Percentiles rank a stretch among this genome's conserved stretches.
phyloP scores from a whole-genome alignment of 768 basidiomycete genomes.

The Trametopsis cervina region DNA sequence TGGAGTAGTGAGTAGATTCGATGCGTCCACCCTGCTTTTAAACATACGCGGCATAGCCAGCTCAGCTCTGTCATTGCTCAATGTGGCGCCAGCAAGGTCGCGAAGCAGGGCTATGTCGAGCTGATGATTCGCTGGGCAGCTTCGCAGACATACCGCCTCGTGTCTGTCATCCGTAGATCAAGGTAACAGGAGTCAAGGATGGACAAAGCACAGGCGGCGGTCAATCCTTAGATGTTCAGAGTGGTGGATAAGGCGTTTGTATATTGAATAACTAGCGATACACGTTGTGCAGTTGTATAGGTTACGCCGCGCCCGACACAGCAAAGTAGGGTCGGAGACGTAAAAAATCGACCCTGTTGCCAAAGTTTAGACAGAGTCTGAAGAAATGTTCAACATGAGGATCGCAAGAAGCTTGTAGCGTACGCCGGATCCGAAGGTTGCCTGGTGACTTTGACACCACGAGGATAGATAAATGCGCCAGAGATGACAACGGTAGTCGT shows the following conservation, averaged over 20 bases:
- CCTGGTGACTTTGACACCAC: not conserved
- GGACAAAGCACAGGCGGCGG: not conserved
- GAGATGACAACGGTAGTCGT: not conserved
- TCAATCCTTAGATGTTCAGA: too few species aligned
- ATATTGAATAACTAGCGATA: not conserved
- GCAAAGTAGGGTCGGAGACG: not conserved
- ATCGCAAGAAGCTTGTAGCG: not conserved
- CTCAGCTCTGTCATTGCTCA: not conserved
- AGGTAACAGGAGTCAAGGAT: not conserved
- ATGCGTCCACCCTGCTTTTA: not conserved
- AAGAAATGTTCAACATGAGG: not conserved
- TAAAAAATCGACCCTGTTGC: not conserved
- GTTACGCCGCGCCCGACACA: not conserved
- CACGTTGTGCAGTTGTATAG: not conserved
- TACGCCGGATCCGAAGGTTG: not conserved
- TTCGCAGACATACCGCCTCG: not conserved
- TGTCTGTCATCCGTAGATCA: not conserved
- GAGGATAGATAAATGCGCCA: not conserved
- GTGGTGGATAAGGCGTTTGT: not conserved
- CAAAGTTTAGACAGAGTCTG: not conserved
- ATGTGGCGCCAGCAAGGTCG: not conserved
- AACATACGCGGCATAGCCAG: not conserved
- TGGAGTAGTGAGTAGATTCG: not conserved
- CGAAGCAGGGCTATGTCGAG: not conserved
- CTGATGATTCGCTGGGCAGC: not conserved